Conservation (phyloP, 192 early-diverging fungal species). For the Fimicolochytrium jonesii region DNA sequence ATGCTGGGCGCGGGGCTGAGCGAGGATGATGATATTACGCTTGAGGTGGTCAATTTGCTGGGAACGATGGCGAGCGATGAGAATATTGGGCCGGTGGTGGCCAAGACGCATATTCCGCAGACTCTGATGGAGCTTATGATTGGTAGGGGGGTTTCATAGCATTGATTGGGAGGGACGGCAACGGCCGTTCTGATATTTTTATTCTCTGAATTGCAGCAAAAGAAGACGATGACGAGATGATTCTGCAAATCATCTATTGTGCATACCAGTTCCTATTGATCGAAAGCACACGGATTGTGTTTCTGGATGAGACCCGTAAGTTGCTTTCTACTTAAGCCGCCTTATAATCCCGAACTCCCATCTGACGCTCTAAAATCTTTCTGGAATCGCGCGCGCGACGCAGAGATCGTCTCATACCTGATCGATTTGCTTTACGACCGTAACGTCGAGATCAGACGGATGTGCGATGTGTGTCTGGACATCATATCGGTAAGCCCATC, state of each 20-base stretch:
- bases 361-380: not conserved
- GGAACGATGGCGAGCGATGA: conserved; percentile 53
- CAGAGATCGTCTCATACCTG: conserved; percentile 52
- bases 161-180: conserved; percentile 1
- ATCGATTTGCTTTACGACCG: conserved; percentile 59
- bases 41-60: conserved; percentile 44
- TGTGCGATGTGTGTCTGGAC: conserved; percentile 55
- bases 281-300: conserved; percentile 32
- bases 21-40: conserved; percentile 48
- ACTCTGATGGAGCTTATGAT: conserved; percentile 52
- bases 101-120: conserved; percentile 32
- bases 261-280: conserved; percentile 51
- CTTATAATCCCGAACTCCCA: not conserved
- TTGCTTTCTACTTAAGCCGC: not conserved
- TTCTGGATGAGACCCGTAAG: conserved; percentile 44
- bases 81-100: conserved; percentile 44
- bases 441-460: conserved; percentile 49
- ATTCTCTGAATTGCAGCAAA: conserved; percentile 33
- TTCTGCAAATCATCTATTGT: conserved; percentile 55
- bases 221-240: conserved; percentile 63
- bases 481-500: conserved; percentile 47
- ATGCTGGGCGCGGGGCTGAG: conserved; percentile 7
- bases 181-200: not conserved
- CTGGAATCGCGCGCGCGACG: not conserved
- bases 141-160: conserved; percentile 17